These are phyloP conservation scores for Cladosporium colombiae DNA, from an alignment of 2,329 filamentous ascomycete species.

Conservation along the genomic window DNA sequence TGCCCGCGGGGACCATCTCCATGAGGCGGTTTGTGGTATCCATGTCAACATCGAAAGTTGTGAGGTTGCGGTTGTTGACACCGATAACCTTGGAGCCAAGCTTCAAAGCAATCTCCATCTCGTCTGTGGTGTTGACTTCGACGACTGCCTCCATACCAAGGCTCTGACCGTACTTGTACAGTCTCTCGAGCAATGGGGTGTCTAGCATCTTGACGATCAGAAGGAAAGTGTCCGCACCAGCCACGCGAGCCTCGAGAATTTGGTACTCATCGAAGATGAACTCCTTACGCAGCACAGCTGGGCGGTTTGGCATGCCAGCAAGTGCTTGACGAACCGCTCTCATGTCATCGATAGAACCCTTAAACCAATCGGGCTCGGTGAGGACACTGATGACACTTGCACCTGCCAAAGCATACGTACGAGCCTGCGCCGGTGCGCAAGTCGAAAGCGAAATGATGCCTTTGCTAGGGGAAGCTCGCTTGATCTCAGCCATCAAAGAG, in stretches of 20 bases:
- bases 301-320: conserved; percentile 87
- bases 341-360: conserved; percentile 93
- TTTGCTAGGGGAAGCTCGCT: conserved; percentile 93
- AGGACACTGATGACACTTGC: conserved; percentile 98
- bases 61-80: conserved; percentile 95
- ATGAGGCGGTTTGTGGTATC: conserved; percentile 73
- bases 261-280: conserved; percentile 99
- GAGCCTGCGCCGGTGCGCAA: conserved; percentile 85
- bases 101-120: conserved; percentile 85
- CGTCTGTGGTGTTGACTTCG: conserved; percentile 90
- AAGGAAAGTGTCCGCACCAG: conserved; percentile 90
- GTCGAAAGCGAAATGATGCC: conserved; percentile 87
- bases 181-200: conserved; percentile 65
- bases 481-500: conserved; percentile 96
- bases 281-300: conserved; percentile 89
- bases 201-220: conserved; percentile 99
- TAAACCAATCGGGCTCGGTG: conserved; percentile 98
- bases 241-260: conserved; percentile 88
- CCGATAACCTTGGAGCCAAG: conserved; percentile 90
- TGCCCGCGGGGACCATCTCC: conserved; percentile 79
- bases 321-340: conserved; percentile 83
- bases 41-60: conserved; percentile 95
- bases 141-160: conserved; percentile 97
- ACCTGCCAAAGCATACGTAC: conserved; percentile 87
- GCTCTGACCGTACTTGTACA: conserved; percentile 86